Conservation (phyloP, 805 yeast genomes). For the Candida khao-thaluensis region DNA sequence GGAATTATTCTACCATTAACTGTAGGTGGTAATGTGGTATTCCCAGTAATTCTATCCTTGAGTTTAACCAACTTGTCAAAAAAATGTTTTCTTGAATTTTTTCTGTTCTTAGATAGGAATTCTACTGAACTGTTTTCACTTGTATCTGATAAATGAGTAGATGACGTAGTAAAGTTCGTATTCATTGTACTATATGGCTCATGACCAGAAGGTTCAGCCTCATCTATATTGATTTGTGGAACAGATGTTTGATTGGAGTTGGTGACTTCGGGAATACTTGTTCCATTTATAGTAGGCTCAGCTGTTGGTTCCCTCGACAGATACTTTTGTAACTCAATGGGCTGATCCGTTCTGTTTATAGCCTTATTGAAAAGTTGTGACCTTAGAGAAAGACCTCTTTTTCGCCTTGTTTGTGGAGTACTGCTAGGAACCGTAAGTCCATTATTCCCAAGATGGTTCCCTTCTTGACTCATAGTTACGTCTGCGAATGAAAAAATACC, state of each 20-base stretch:
- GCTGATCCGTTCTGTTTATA: constrained; percentile 14
- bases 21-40: constrained; percentile 49
- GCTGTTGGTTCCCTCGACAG: too few species aligned
- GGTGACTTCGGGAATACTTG: too few species aligned
- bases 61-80: constrained; percentile 18
- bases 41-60: constrained; percentile 45
- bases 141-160: constrained; percentile 21
- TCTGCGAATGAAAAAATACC: too few species aligned
- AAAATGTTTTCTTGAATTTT: constrained; percentile 15
- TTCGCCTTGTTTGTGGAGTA: constrained; percentile 34
- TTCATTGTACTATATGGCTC: constrained; percentile 15
- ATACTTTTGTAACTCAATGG: constrained; percentile 1
- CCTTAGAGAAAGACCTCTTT: constrained; percentile 65
- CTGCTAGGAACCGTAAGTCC: constrained; percentile 1
- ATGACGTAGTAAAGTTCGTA: constrained; percentile 20
- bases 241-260: too few species aligned
- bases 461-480: constrained; percentile 4
- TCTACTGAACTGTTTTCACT: constrained; percentile 19
- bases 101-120: constrained; percentile 19
- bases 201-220: constrained; percentile 3
- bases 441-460: too few species aligned
- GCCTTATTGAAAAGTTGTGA: constrained; percentile 60
- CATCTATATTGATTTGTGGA: constrained; percentile 24
- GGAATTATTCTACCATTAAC: constrained; percentile 78
- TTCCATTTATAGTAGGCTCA: too few species aligned